Conservation (phyloP, 2,329 filamentous ascomycete genomes). For the Paraconiothyrium brasiliense region DNA sequence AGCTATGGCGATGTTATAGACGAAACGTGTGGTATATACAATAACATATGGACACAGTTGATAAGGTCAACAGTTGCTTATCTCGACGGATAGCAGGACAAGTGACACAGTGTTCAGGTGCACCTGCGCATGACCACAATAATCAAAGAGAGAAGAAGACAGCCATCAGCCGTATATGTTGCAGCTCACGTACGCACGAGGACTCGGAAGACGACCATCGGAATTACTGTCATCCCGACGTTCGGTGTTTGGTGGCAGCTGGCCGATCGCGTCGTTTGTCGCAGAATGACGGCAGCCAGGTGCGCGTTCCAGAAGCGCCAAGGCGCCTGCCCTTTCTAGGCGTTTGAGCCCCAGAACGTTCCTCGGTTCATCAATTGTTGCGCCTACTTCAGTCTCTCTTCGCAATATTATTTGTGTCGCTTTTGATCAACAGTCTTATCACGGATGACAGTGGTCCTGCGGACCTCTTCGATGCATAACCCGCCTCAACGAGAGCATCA, state of each 20-base stretch:
- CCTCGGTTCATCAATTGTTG: not conserved
- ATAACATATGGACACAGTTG: not conserved
- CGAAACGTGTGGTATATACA: not conserved
- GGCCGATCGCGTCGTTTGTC: slow-evolving; percentile 10
- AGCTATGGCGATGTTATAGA: not conserved
- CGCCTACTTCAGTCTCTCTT: too few relatives aligned
- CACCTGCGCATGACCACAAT: slow-evolving; percentile 7
- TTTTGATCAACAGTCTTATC: too few relatives aligned
- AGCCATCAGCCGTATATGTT: not conserved
- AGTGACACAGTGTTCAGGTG: slow-evolving; percentile 7
- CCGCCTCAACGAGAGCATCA: too few relatives aligned
- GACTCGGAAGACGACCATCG: not conserved
- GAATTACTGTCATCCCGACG: slow-evolving; percentile 2
- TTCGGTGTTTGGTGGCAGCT: slow-evolving; percentile 4
- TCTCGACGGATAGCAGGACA: not conserved
- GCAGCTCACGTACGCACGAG: slow-evolving; percentile 3
- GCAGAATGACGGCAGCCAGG: slow-evolving; percentile 10
- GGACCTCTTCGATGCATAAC: too few relatives aligned
- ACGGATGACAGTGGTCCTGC: too few relatives aligned
- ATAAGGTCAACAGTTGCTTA: not conserved
- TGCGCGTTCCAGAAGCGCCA: slow-evolving; percentile 5
- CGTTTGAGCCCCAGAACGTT: not conserved
- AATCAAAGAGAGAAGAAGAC: not conserved
- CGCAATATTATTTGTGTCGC: too few relatives aligned
- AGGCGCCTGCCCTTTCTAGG: not conserved